Evolutionary conservation across 73 alveolate species (phyloP).

Genomic region (Paramecium caudatum): DNA sequence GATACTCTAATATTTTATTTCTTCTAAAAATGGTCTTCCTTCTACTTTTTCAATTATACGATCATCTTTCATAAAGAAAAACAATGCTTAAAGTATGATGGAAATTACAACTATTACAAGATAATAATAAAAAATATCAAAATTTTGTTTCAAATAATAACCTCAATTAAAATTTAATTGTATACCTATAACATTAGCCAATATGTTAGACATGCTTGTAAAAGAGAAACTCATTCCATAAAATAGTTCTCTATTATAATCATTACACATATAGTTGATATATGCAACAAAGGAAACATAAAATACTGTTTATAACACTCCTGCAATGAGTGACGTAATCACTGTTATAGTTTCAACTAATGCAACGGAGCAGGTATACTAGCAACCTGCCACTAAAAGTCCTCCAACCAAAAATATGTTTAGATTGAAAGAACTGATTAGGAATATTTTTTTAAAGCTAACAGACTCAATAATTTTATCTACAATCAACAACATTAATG

Average conservation of each 20-base stretch:
- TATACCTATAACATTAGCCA: slow-evolving; percentile 52
- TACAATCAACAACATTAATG: neutral
- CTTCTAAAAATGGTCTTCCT: neutral
- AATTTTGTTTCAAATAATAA: slow-evolving; percentile 27
- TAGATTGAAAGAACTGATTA: slow-evolving; percentile 39
- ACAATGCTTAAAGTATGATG: neutral
- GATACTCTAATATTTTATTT: neutral
- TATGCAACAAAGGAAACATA: slow-evolving; percentile 64
- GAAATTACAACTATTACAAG: neutral
- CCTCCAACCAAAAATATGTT: slow-evolving; percentile 51
- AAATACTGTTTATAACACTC: slow-evolving; percentile 52
- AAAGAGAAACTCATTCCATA: slow-evolving; percentile 64
- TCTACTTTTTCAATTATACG: neutral
- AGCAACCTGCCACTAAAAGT: slow-evolving; percentile 29
- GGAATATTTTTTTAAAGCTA: slow-evolving; percentile 33
- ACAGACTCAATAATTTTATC: neutral
- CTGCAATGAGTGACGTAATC: slow-evolving; percentile 57
- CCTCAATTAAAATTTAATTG: neutral
- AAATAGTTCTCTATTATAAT: slow-evolving; percentile 26
- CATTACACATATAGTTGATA: slow-evolving; percentile 35
- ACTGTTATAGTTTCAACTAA: slow-evolving; percentile 42
- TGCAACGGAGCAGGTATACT: neutral
- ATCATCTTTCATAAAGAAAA: slow-evolving; percentile 5
- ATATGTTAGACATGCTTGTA: slow-evolving; percentile 54
- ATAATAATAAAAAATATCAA: neutral